Evolutionary conservation across 129 eudicot species (phyloP).

Genomic region (Ambrosia trifida): DNA sequence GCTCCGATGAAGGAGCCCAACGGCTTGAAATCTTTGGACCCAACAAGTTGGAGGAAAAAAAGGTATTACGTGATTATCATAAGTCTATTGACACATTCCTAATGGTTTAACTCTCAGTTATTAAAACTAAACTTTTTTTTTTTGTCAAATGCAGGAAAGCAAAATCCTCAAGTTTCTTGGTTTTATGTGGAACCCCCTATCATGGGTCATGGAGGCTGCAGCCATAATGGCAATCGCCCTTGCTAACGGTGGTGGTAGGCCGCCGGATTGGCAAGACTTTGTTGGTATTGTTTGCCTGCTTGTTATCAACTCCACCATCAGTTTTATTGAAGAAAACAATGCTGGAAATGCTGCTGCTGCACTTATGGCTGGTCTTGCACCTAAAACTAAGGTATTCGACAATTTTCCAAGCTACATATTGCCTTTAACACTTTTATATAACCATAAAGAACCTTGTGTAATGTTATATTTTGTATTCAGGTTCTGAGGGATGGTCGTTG

Average conservation of each 20-base stretch:
- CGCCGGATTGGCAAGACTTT: slow-evolving; percentile 90
- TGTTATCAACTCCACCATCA: slow-evolving; percentile 72
- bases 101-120: no score
- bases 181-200: slow-evolving; percentile 90
- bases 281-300: slow-evolving; percentile 68
- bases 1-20: slow-evolving; percentile 48
- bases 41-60: slow-evolving; percentile 64
- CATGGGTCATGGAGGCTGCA: slow-evolving; percentile 95
- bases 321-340: slow-evolving; percentile 84
- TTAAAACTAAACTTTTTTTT: neutral
- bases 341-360: slow-evolving; percentile 96
- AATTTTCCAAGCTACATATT: neutral
- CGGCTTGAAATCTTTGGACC: slow-evolving; percentile 63
- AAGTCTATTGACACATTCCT: neutral
- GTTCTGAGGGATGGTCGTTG: slow-evolving; percentile 73
- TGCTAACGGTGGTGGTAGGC: slow-evolving; percentile 80
- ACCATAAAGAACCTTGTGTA: neutral
- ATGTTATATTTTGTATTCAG: neutral
- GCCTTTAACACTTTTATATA: neutral
- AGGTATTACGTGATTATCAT: slow-evolving; percentile 28
- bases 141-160: slow-evolving; percentile 39
- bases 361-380: slow-evolving; percentile 90
- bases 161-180: slow-evolving; percentile 81
- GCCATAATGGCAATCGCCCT: slow-evolving; percentile 83
- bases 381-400: slow-evolving; percentile 56